Conservation (phyloP, 495 filamentous ascomycete genomes). For the Penicillium psychrofluorescens region DNA sequence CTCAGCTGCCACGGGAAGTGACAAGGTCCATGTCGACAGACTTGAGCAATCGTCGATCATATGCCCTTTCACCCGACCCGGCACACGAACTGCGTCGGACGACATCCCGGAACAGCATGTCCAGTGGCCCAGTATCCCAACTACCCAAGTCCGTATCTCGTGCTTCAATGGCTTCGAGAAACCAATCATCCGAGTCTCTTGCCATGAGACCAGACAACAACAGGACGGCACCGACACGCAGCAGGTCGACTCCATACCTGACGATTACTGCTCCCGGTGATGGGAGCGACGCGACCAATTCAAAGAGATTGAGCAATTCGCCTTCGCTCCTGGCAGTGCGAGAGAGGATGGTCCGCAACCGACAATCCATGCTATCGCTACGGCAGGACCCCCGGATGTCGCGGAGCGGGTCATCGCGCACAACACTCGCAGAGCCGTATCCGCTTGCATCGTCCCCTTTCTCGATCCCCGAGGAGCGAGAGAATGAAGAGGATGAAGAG, state of each 20-base stretch:
- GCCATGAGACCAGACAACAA: not conserved
- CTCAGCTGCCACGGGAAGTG: conserved; percentile 27
- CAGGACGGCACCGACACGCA: conserved; percentile 19
- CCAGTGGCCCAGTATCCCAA: conserved; percentile 1
- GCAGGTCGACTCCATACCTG: conserved; percentile 35
- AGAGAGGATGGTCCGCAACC: conserved; percentile 29
- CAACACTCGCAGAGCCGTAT: conserved; percentile 14
- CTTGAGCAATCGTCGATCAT: conserved; percentile 6
- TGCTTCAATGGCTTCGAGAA: conserved; percentile 12
- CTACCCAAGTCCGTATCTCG: conserved; percentile 8
- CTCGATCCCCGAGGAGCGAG: conserved; percentile 27
- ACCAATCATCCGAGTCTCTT: not conserved
- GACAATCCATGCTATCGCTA: conserved; percentile 33
- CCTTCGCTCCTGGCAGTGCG: conserved; percentile 36
- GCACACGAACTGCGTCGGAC: conserved; percentile 3
- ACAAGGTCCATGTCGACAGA: conserved; percentile 16
- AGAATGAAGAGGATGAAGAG: conserved; percentile 1
- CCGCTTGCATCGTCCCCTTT: conserved; percentile 10
- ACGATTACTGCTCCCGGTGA: conserved; percentile 20
- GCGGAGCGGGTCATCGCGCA: conserved; percentile 21
- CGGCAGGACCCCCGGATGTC: conserved; percentile 26
- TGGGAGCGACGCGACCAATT: conserved; percentile 4
- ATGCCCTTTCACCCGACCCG: not conserved
- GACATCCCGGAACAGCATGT: conserved; percentile 4
- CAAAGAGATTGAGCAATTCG: conserved; percentile 26